Evolutionary conservation across 176 grass and related monocot genomes (phyloP), one percentile per base, ranked within the genome.

Genomic region (Pontederia crassipes): DNA sequence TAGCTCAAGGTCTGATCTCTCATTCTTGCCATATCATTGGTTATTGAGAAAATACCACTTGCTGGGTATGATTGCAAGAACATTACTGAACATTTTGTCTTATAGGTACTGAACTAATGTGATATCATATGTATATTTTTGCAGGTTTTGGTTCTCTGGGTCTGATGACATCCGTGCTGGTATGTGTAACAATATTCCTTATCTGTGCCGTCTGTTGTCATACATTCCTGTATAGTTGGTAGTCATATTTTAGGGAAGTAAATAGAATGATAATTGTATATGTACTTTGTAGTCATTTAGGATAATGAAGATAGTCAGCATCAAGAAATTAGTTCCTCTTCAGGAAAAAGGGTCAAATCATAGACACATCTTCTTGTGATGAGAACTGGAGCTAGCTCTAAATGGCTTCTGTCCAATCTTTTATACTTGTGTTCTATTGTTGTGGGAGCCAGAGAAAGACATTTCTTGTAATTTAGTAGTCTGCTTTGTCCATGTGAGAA

Each of bases 141-240:
- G 27, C 76, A 89, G 86, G 86, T 85, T 89, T 82, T 79, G 86
- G 82, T 67, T 85, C 86, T 28, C 72, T 89, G 49, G 86, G 82
- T 55, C 75, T 89, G 17, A 85, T 89, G 86, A 82, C 86, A 67
- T 89, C 86, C 6, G 82, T 85, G 46, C 62, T 89, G 78, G 86
- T 89, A 81, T 20, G 51, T 66, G 2, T 65, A 20, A 45, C n/a
- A 67, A 2, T 59, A 12, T 35, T 35, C 29, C 29, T 2, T 35
- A 35, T 35, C n/a, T 35, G 29, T 35, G 29, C 2, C 4, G 29
- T 35, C 29, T 35, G 29, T 35, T 35, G 29, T 35, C 4, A 35
- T 35, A 35, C 2, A 4, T 35, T 35, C 29, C 29, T 35, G 29
- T 4, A 35, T 35, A 2, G 29, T 4, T 35, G 2, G 2, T 35